Conservation (phyloP, 176 grass and related monocot genomes). For the Saccharum spontaneum region DNA sequence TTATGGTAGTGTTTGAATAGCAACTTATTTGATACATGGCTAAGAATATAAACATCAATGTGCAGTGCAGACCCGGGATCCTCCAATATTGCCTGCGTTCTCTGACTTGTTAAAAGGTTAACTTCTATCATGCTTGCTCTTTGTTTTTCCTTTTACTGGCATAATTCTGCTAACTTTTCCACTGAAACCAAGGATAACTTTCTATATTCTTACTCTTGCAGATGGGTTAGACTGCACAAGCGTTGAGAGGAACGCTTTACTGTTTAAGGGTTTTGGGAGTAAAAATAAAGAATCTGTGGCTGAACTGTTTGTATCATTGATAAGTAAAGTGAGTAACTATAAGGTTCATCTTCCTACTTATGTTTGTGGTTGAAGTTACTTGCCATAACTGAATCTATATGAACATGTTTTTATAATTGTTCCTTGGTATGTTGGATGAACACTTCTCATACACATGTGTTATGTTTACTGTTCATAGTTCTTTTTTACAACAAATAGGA, state of each 20-base stretch:
- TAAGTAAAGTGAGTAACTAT: constrained; percentile 64
- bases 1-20: neutral
- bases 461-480: neutral
- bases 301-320: constrained; percentile 75
- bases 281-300: constrained; percentile 82
- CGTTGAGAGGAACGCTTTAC: constrained; percentile 41
- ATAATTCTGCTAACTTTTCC: neutral
- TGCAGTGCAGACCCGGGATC: constrained; percentile 68
- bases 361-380: neutral
- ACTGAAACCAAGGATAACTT: neutral
- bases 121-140: neutral
- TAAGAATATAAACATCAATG: constrained; percentile 20
- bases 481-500: neutral
- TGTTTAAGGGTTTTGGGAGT: constrained; percentile 65
- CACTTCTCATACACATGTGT: neutral
- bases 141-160: neutral
- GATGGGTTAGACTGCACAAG: constrained; percentile 58
- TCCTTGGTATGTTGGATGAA: neutral
- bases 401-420: neutral
- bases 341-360: neutral
- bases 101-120: constrained; percentile 72
- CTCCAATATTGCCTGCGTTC: constrained; percentile 86
- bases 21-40: neutral
- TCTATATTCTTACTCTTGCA: constrained; percentile 35
- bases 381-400: constrained; percentile 1